Percentiles rank a stretch among this genome's conserved stretches.
These are phyloP conservation scores for Termitomyces sp. DNA, from an alignment of 768 basidiomycete genomes.

Conservation along the genomic window DNA sequence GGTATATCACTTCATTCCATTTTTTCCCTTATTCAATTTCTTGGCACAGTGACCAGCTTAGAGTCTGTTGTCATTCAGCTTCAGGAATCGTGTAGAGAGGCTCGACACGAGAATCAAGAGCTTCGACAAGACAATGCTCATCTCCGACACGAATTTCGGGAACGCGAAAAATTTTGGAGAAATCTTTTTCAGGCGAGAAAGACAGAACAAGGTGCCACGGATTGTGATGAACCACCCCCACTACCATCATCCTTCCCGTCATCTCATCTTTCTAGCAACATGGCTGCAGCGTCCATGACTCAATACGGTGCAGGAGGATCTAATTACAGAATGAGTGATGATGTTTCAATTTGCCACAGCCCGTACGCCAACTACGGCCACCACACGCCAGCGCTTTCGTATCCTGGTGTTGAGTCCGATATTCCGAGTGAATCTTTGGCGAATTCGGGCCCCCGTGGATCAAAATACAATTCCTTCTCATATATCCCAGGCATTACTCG, in stretches of 20 bases:
- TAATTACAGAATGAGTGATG: conserved; percentile 45
- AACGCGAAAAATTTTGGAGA: conserved; percentile 73
- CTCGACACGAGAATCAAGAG: conserved; percentile 54
- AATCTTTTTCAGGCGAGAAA: conserved; percentile 65
- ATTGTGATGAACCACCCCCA: conserved; percentile 47
- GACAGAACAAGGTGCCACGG: conserved; percentile 40
- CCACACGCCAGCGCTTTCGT: conserved; percentile 45
- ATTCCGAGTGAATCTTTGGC: conserved; percentile 24
- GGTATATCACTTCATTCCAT: conserved; percentile 26
- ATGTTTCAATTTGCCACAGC: conserved; percentile 36
- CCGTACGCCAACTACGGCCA: conserved; percentile 41
- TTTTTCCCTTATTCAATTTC: conserved; percentile 8
- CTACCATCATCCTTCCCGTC: conserved; percentile 40
- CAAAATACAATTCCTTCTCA: conserved; percentile 50
- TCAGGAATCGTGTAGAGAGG: conserved; percentile 74
- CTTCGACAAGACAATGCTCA: conserved; percentile 62
- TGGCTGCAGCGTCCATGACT: conserved; percentile 25
- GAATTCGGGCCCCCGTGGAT: conserved; percentile 33
- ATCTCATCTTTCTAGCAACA: conserved; percentile 23
- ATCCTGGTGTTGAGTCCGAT: conserved; percentile 21
- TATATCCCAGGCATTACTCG: conserved; percentile 31
- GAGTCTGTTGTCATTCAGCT: conserved; percentile 82
- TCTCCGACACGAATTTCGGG: conserved; percentile 57
- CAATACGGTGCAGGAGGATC: conserved; percentile 33
- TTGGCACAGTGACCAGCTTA: conserved; percentile 62